Evolutionary conservation across 495 filamentous ascomycete species (phyloP).

Genomic region (Xylaria flabelliformis): DNA sequence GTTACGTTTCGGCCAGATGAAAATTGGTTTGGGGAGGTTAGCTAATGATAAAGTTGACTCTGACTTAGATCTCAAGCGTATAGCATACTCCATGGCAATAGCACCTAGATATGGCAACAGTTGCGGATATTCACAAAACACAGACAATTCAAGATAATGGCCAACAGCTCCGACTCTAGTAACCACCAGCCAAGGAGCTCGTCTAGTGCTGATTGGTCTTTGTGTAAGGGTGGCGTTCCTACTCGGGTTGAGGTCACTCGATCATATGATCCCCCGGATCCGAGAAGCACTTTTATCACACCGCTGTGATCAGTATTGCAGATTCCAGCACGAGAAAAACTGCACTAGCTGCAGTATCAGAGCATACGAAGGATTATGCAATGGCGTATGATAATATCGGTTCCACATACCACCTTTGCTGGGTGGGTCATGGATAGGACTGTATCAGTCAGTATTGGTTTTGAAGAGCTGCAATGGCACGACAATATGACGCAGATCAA

Average conservation of each 20-base stretch:
- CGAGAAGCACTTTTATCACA: not conserved
- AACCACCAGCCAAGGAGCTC: not conserved
- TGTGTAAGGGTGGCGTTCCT: not conserved
- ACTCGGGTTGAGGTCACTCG: not conserved
- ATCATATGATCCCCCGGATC: not conserved
- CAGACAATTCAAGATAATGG: not conserved
- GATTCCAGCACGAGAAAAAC: not conserved
- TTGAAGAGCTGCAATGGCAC: conserved; percentile 2
- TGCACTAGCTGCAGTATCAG: not conserved
- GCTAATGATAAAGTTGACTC: not conserved
- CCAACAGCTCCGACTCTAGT: not conserved
- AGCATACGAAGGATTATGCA: not conserved
- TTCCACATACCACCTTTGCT: not conserved
- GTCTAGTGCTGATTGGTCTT: not conserved
- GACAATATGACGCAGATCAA: not conserved
- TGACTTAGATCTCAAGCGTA: not conserved
- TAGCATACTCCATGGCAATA: not conserved
- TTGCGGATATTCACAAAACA: not conserved
- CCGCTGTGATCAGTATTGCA: not conserved
- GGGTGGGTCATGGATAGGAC: not conserved
- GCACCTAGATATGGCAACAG: not conserved
- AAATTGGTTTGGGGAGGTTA: not conserved
- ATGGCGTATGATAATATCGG: not conserved
- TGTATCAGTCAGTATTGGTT: not conserved
- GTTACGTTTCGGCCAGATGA: not conserved